Conservation (phyloP, 192 early-diverging fungal genomes). For the Phlyctochytrium bullatum region DNA sequence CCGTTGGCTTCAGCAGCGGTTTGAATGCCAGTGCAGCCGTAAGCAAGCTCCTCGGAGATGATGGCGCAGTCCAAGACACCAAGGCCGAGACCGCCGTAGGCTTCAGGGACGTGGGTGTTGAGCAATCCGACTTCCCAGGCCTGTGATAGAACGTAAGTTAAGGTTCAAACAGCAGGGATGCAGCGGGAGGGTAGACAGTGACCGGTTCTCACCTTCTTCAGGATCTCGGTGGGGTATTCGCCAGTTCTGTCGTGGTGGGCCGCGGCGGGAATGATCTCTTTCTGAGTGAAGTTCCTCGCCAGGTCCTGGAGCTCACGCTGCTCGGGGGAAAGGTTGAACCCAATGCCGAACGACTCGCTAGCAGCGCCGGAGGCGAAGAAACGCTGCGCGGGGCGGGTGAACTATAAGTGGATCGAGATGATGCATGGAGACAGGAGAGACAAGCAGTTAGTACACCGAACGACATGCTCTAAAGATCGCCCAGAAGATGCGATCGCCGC, state of each 20-base stretch:
- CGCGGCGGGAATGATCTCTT: slow-evolving; percentile 86
- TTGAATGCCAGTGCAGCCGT: slow-evolving; percentile 92
- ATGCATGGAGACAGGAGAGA: too few species aligned
- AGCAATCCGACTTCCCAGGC: slow-evolving; percentile 92
- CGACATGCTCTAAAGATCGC: too few species aligned
- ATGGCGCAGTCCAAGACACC: slow-evolving; percentile 85
- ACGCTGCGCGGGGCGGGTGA: too few species aligned
- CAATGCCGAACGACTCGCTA: slow-evolving; percentile 19
- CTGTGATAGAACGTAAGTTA: slow-evolving; percentile 48
- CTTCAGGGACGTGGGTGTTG: slow-evolving; percentile 84
- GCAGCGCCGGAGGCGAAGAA: background rate
- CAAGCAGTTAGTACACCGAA: too few species aligned
- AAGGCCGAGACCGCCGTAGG: slow-evolving; percentile 84
- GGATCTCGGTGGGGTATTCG: slow-evolving; percentile 76
- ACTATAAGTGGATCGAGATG: too few species aligned
- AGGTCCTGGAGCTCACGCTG: slow-evolving; percentile 85
- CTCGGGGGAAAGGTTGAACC: slow-evolving; percentile 78
- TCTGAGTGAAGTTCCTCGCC: slow-evolving; percentile 82
- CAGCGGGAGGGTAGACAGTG: background rate
- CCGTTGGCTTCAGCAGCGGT: slow-evolving; percentile 97
- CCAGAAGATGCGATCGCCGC: too few species aligned
- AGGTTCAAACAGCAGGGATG: background rate
- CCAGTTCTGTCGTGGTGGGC: slow-evolving; percentile 93
- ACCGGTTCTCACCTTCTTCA: slow-evolving; percentile 39
- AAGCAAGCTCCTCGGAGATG: slow-evolving; percentile 89